Percentiles rank a stretch among this genome's conserved stretches.
These are phyloP conservation scores for Teratosphaeria epicoccoides DNA, from an alignment of 2,329 filamentous ascomycete genomes.

Conservation along the genomic window DNA sequence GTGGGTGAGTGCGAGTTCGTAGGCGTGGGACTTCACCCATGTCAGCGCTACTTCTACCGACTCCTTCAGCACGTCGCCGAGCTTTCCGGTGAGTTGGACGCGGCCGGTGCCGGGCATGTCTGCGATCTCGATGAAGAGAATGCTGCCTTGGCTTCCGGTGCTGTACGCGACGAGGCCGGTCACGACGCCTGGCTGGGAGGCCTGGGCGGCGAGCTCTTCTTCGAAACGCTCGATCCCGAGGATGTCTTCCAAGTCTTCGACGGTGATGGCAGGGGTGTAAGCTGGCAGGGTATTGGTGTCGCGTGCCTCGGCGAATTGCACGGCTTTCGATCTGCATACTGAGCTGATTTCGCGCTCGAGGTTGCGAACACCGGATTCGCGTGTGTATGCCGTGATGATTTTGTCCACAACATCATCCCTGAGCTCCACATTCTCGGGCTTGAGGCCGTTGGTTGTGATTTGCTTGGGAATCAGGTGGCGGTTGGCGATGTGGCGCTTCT, in stretches of 20 bases:
- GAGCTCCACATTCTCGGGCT: conserved; percentile 62
- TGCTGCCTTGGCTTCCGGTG: conserved; percentile 84
- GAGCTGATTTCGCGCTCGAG: conserved; percentile 91
- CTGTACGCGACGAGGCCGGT: conserved; percentile 94
- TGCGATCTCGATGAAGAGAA: conserved; percentile 95
- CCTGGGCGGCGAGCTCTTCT: conserved; percentile 86
- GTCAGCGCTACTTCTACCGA: conserved; percentile 90
- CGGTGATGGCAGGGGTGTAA: conserved; percentile 63
- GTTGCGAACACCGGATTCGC: conserved; percentile 90
- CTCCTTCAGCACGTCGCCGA: conserved; percentile 94
- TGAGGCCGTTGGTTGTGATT: conserved; percentile 77
- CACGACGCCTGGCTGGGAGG: conserved; percentile 73
- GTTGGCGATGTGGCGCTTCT: conserved; percentile 90
- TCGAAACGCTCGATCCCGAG: conserved; percentile 89
- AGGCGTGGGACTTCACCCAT: conserved; percentile 96
- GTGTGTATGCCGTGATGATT: conserved; percentile 92
- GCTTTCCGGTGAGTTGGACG: conserved; percentile 90
- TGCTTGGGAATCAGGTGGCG: conserved; percentile 96
- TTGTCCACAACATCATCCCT: conserved; percentile 80
- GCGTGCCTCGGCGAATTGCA: conserved; percentile 84
- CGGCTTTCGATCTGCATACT: conserved; percentile 88
- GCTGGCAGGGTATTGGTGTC: conserved; percentile 53
- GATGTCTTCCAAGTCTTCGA: conserved; percentile 79
- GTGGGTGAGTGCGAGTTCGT: conserved; percentile 72
- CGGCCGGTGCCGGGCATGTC: conserved; percentile 91